phyloP scores from a whole-genome alignment of 345 rosid species.

The Theobroma cacao region DNA sequence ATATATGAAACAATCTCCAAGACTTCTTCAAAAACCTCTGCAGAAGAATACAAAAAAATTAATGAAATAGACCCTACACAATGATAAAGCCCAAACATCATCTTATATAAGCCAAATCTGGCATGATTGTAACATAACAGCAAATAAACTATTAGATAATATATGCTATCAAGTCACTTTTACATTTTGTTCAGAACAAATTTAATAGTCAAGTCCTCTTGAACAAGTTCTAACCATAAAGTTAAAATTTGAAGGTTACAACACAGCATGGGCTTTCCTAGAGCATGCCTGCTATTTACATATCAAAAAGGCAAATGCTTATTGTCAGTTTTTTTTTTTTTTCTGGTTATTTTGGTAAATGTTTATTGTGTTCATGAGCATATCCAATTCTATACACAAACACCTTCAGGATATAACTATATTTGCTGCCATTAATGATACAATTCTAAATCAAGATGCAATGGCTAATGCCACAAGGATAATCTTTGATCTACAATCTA shows the following conservation, averaged over 20 bases:
- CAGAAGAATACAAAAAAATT: conserved; percentile 19
- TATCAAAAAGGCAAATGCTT: neutral
- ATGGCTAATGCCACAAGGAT: no score
- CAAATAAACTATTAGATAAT: neutral
- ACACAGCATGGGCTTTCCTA: neutral
- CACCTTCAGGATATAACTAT: no score
- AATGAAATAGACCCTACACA: neutral
- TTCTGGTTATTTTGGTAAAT: neutral
- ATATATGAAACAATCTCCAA: conserved; percentile 97
- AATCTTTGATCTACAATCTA: no score
- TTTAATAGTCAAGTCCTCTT: neutral
- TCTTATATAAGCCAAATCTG: neutral
- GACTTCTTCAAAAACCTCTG: conserved; percentile 99
- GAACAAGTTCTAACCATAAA: neutral
- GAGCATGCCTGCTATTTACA: neutral
- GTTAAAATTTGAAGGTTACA: neutral
- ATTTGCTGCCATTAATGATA: no score
- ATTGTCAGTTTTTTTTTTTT: neutral
- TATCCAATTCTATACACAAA: neutral
- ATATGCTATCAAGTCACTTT: neutral
- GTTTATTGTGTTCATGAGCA: neutral
- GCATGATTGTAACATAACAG: neutral
- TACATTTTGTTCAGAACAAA: neutral
- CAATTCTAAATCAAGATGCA: no score
- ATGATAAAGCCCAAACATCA: neutral